Conservation (phyloP, 768 basidiomycete genomes). For the Leccinum longicurvipes region DNA sequence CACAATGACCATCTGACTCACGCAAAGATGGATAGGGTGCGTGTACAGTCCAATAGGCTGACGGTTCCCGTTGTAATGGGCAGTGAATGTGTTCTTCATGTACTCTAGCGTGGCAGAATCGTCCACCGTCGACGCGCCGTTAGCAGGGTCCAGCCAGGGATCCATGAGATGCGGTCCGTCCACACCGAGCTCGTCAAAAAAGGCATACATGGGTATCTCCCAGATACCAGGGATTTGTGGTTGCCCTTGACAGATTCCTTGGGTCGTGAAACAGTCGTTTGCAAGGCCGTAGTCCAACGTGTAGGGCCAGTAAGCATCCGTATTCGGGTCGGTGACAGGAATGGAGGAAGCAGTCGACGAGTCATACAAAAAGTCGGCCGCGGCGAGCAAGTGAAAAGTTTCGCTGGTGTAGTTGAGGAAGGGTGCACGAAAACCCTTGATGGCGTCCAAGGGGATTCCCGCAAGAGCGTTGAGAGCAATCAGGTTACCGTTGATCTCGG, state of each 20-base stretch:
- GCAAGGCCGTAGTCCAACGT: constrained; percentile 4
- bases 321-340: constrained; percentile 1
- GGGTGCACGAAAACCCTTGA: background rate
- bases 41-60: background rate
- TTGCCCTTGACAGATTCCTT: background rate
- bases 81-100: background rate
- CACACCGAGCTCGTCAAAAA: background rate
- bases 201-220: background rate
- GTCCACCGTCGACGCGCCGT: background rate
- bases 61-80: background rate
- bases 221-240: background rate
- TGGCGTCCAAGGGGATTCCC: background rate
- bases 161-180: background rate
- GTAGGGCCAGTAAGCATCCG: constrained; percentile 7
- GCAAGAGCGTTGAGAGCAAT: background rate
- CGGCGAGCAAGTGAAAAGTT: background rate
- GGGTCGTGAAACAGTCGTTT: background rate
- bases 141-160: background rate
- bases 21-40: background rate
- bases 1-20: background rate
- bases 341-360: constrained; percentile 1
- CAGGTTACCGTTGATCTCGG: constrained; percentile 3
- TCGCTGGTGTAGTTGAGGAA: constrained; percentile 2
- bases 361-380: background rate
- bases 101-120: background rate